A percentile compares a stretch with the other conserved stretches of the same genome.
Evolutionary conservation across 139 green algal genomes (phyloP).

Genomic region (Limnomonas spitsbergensis): DNA sequence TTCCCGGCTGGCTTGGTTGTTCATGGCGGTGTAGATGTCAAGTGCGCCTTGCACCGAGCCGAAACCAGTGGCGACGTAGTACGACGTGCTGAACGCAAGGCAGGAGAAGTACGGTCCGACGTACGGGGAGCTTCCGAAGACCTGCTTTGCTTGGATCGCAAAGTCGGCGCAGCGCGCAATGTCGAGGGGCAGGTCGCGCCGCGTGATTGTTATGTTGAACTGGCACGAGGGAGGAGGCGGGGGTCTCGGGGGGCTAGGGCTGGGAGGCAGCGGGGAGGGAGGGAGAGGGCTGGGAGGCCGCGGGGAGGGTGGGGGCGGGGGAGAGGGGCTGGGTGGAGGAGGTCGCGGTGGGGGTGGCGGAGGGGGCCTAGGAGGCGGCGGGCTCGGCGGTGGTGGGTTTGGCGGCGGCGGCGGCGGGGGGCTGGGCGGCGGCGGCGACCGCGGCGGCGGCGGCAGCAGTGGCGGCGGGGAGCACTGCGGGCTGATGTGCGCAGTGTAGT

Average conservation of each 20-base stretch:
- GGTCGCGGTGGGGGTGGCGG: not conserved
- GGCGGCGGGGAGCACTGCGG: not conserved
- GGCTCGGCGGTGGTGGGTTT: not conserved
- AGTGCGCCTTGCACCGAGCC: not conserved
- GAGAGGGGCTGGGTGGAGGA: not conserved
- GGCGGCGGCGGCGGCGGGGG: conserved; percentile 1
- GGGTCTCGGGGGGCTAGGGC: not conserved
- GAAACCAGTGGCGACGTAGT: not conserved
- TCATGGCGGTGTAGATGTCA: not conserved
- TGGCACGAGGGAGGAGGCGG: not conserved
- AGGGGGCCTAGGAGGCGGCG: not conserved
- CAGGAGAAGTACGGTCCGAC: not conserved
- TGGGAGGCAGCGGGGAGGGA: not conserved
- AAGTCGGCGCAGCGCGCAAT: not conserved
- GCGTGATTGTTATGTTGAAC: not conserved
- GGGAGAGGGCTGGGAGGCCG: not conserved
- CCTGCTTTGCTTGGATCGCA: not conserved
- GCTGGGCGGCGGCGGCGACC: not conserved
- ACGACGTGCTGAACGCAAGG: not conserved
- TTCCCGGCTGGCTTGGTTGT: not conserved
- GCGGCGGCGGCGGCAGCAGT: not conserved
- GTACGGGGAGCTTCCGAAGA: not conserved
- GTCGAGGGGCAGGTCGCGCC: not conserved
- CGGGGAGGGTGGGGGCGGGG: not conserved
- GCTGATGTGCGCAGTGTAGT: not conserved